Evolutionary conservation across 495 filamentous ascomycete genomes (phyloP), one percentile per base, ranked within the genome.

Genomic region (Xylona heveae): DNA sequence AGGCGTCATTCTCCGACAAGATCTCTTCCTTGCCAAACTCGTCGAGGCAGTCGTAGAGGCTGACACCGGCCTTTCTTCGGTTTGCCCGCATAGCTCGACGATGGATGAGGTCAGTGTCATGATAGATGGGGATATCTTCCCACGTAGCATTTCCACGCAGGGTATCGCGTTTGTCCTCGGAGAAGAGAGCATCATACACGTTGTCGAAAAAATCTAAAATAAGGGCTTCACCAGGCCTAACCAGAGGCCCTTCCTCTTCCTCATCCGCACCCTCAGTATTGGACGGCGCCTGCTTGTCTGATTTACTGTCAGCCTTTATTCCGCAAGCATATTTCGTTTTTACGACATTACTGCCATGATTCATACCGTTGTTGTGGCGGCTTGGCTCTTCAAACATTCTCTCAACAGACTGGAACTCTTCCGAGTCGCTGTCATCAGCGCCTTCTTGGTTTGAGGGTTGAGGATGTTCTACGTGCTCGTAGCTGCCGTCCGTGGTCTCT

Each of bases 1-100:
- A 97, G 19, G 79, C 82, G 45, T 97, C 85, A 40, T 83, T 77
- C 47, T 90, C 79, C 0, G 83, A 91, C 2, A 97, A 58, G 25
- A 93, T 71, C 48, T 97, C 88, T 35, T 80, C 71, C 48, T 80
- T 85, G 44, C 83, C 79, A 38, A 93, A 94, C 48, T 95, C 85
- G 23, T 80, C 71, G 18, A 97, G 66, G 44, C 88, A 97, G 42
- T 93, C 78, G 27, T 82, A 71, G n/a, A 97, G 62, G 16, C 68
- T 70, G 31, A 93, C 68, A 13, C 88, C 88, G 29, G 63, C 52
- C 52, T 73, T 76, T 39, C 62, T 64, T 13, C 80, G 72, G 7
- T 52, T 53, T 18, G 54, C 49, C 1, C 81, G 71, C 18, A 60
- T 52, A 8, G 55, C 55, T 35, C 70, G 66, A 32, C 63, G 68